Base-by-base conservation (phyloP, 495 filamentous ascomycete genomes). In the Ascobolus immersus region DNA sequence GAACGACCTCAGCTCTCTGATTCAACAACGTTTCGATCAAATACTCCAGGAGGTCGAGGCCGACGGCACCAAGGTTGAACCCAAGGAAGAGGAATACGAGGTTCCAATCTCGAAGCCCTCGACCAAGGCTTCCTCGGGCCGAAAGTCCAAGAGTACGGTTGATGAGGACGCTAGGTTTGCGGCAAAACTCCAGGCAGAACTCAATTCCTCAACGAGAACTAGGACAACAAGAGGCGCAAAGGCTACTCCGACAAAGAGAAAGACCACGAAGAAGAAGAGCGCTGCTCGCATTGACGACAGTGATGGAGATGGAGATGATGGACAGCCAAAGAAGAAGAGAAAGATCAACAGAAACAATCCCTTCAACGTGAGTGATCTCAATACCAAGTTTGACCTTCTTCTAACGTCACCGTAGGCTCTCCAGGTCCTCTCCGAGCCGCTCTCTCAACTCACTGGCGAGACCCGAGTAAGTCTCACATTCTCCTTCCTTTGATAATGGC, bases 1-100 rank as follows among this genome's bases (percentile, higher is more conserved):
- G 84, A 59, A 67, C 54, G 65, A 62, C 9, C 73, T 96, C 44
- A 84, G 81, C 46, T 54, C 54, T 26, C 62, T 94, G 14, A 96
- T 94, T 35, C 73, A 80, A 56, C 65, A 69, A 38, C 77, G 86
- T 33, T 96, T 94, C 55, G 82, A 96, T 49, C 69, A 73, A 39
- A 67, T 75, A 45, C 66, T 67, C 21, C 56, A 33, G 4, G 28
- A 22, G 10, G 33, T 40, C 21, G 41, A 17, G 11, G 22, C 24
- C 7, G 38, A 30, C 8, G 39, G 33, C 8, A 30, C 27, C 13
- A 35, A 37, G 10, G 47, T 58, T 27, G 53, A 55, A 17, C 50
- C 59, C 21, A 61, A 61, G 28, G 61, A 61, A 12, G 59, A 60
- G 17, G 48, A 55, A 9, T 58, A 57, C 3, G 60, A 65, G 21